These are phyloP conservation scores for Lipomyces kockii DNA, from an alignment of 805 yeast species.

Conservation along the genomic window DNA sequence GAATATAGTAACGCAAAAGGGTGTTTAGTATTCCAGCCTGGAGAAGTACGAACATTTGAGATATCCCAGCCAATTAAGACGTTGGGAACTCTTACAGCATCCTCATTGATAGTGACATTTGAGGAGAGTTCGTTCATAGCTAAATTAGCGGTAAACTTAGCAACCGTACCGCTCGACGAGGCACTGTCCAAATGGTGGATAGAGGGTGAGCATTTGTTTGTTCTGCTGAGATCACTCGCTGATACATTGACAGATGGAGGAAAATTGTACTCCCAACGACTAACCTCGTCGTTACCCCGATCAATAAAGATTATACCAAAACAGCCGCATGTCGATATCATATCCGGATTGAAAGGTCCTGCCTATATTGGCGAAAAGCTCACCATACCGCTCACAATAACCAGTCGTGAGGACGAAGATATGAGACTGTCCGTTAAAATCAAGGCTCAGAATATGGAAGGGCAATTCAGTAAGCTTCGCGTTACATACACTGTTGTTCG, in stretches of 20 bases:
- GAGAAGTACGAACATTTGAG: conserved; percentile 40
- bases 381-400: conserved; percentile 17
- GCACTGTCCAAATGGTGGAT: conserved; percentile 24
- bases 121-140: conserved; percentile 15
- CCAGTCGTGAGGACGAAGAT: conserved; percentile 26
- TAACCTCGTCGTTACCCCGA: conserved; percentile 17
- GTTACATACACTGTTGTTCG: not conserved
- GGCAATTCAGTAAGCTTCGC: not conserved
- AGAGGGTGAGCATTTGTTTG: conserved; percentile 3
- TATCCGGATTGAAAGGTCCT: conserved; percentile 23
- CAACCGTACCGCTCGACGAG: not conserved
- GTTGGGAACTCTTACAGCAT: conserved; percentile 40
- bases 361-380: conserved; percentile 30
- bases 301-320: conserved; percentile 29
- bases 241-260: conserved; percentile 10
- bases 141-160: conserved; percentile 15
- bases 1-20: conserved; percentile 27
- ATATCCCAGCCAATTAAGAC: conserved; percentile 37
- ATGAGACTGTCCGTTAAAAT: conserved; percentile 16
- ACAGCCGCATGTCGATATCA: conserved; percentile 32
- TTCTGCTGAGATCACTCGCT: not conserved
- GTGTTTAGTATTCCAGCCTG: conserved; percentile 37
- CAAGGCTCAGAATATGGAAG: conserved; percentile 24
- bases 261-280: conserved; percentile 13
- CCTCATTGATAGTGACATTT: conserved; percentile 32